Percentiles rank a stretch among this genome's conserved stretches.
Evolutionary conservation across 139 green algal genomes (phyloP).

Genomic region (Chlorokybus atmophyticus): DNA sequence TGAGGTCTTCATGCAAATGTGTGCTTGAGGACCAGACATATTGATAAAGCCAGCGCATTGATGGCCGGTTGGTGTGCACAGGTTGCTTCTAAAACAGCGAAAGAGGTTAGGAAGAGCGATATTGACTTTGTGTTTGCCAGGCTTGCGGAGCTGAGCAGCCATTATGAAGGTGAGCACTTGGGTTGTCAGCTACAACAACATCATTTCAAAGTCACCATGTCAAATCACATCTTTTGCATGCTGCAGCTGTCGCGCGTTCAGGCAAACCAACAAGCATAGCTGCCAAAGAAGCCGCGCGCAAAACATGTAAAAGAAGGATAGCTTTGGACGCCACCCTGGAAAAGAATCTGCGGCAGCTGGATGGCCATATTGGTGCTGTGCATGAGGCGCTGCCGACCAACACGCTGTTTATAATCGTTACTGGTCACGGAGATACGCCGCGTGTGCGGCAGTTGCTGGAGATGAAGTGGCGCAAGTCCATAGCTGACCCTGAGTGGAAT

Average conservation of each 20-base stretch:
- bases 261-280: background rate
- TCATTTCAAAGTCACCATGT: background rate
- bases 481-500: no score
- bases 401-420: constrained; percentile 17
- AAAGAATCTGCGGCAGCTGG: constrained; percentile 10
- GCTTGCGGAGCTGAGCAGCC: constrained; percentile 7
- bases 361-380: constrained; percentile 8
- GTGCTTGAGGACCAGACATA: no score
- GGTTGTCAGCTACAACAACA: background rate
- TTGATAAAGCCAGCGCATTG: no score
- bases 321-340: constrained; percentile 1
- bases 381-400: constrained; percentile 20
- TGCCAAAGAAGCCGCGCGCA: background rate
- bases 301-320: background rate
- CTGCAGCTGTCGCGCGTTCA: background rate
- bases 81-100: no score
- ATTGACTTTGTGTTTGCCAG: constrained; percentile 21
- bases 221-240: background rate
- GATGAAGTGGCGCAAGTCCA: no score
- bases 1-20: no score
- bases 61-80: no score
- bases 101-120: no score
- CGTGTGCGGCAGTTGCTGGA: constrained; percentile 10
- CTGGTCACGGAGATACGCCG: constrained; percentile 20
- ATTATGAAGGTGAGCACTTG: constrained; percentile 4